These are phyloP conservation scores for Chrysoporthe puriensis DNA, from an alignment of 2,329 filamentous ascomycete species.

Conservation along the genomic window DNA sequence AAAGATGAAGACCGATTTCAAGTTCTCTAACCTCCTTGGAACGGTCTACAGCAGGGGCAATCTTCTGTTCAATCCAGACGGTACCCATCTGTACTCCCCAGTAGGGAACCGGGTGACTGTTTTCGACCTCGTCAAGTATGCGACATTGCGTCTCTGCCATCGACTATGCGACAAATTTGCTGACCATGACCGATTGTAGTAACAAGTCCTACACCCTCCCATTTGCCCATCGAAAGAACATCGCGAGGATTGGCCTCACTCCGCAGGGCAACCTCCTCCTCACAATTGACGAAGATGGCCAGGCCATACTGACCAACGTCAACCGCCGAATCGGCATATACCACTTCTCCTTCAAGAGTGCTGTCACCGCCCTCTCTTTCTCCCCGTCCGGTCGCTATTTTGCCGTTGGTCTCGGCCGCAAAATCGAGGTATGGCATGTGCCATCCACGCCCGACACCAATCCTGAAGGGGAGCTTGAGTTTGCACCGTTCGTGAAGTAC, in stretches of 20 bases:
- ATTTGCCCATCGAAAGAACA: conserved; percentile 93
- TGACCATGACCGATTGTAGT: conserved; percentile 45
- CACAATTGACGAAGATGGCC: conserved; percentile 91
- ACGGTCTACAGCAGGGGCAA: conserved; percentile 99
- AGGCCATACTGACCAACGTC: conserved; percentile 90
- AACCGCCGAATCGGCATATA: conserved; percentile 84
- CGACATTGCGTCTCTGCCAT: background rate
- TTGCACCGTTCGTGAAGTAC: conserved; percentile 91
- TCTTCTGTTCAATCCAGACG: conserved; percentile 93
- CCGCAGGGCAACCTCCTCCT: conserved; percentile 91
- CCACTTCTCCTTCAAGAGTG: conserved; percentile 91
- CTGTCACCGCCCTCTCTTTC: conserved; percentile 83
- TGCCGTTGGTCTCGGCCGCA: conserved; percentile 82
- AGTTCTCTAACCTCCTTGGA: conserved; percentile 98
- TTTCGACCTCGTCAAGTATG: conserved; percentile 93
- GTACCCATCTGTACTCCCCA: conserved; percentile 91
- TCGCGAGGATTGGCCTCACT: conserved; percentile 83
- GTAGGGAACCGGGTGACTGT: conserved; percentile 95
- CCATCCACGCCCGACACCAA: conserved; percentile 85
- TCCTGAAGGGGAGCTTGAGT: conserved; percentile 82
- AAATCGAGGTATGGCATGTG: conserved; percentile 94
- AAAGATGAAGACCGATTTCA: conserved; percentile 99
- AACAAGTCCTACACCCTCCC: conserved; percentile 87
- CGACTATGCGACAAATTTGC: conserved; percentile 38
- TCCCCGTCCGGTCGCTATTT: conserved; percentile 91